Evolutionary conservation across 345 rosid genomes (phyloP), one percentile per base, ranked within the genome.

Genomic region (Capsella bursapastoris): DNA sequence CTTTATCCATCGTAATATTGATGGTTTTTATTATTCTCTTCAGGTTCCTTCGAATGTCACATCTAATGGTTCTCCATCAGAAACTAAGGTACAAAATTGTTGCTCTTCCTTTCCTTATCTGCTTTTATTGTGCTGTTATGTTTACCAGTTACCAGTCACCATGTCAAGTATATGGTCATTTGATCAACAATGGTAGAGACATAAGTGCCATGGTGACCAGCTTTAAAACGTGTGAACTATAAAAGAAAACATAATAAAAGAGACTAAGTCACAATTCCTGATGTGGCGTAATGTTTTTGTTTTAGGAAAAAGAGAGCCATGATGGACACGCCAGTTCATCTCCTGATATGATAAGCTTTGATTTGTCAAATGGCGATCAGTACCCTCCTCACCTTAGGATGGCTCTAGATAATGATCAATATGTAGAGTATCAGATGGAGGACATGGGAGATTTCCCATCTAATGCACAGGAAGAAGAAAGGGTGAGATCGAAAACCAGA

Each of bases 21-120:
- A 68, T 62, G 22, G 51, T 28, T 66, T 38, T 66, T 28, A 13
- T n/a, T 57, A 25, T 64, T 29, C 41, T 68, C 48, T 47, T 76
- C 79, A 92, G 98, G 96, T 92, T 63, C 98, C 98, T 53, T 88
- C 87, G 18, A 90, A 86, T 79, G 81, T 81, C 65, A 79, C 89
- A 51, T 71, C 86, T n/a, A 71, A 74, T 50, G 86, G 80, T 43
- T 64, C 79, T 64, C 80, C 79, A 66, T 76, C 90, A 48, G 83
- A 70, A 73, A 64, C 68, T 41, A 80, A 85, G 94, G 97, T 91
- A 81, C 66, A 29, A 44, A 31, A 64, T 48, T 61, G 66, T 72
- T 67, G 29, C 48, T 15, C 70, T 37, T 63, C 40, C 48, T 59
- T 51, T 34, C 27, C 31, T 28, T 10, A 34, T 68, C 27, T 32